Percentiles rank a stretch among this genome's conserved stretches.
These are phyloP conservation scores for Pseudogymnoascus sp. DNA, from an alignment of 2,329 filamentous ascomycete species.

Conservation along the genomic window DNA sequence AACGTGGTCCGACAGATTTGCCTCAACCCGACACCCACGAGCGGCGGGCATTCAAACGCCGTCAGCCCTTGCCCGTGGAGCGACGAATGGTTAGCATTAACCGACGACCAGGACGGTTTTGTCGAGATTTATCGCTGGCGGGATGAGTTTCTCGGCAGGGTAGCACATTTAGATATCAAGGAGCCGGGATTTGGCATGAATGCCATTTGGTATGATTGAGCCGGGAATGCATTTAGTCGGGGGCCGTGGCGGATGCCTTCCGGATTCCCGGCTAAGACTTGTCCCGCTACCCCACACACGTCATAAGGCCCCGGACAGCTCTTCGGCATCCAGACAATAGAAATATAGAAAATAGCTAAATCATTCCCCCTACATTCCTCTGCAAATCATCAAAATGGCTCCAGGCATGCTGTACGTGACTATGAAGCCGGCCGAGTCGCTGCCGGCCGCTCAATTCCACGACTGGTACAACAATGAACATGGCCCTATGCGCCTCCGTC, in stretches of 20 bases:
- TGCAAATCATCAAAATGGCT: background rate
- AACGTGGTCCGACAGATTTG: constrained; percentile 71
- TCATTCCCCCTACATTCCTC: background rate
- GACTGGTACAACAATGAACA: constrained; percentile 96
- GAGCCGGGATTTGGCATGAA: constrained; percentile 96
- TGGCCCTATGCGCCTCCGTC: constrained; percentile 68
- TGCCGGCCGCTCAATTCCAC: constrained; percentile 59
- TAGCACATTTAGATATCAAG: constrained; percentile 67
- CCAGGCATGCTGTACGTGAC: constrained; percentile 76
- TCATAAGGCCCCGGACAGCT: background rate
- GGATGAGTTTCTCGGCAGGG: constrained; percentile 69
- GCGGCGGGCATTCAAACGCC: constrained; percentile 81
- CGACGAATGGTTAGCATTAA: constrained; percentile 84
- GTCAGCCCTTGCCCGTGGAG: constrained; percentile 77
- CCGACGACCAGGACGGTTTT: constrained; percentile 80
- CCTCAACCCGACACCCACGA: constrained; percentile 76
- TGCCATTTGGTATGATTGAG: constrained; percentile 80
- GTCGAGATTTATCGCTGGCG: constrained; percentile 80
- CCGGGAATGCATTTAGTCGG: no score
- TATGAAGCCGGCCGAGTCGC: constrained; percentile 68
- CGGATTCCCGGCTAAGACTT: background rate
- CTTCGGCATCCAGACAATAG: background rate
- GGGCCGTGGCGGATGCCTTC: background rate
- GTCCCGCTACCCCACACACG: background rate
- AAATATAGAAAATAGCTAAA: background rate